Evolutionary conservation across 1,284 basidiomycete genomes (phyloP).

Genomic region (Vanrija humicola): DNA sequence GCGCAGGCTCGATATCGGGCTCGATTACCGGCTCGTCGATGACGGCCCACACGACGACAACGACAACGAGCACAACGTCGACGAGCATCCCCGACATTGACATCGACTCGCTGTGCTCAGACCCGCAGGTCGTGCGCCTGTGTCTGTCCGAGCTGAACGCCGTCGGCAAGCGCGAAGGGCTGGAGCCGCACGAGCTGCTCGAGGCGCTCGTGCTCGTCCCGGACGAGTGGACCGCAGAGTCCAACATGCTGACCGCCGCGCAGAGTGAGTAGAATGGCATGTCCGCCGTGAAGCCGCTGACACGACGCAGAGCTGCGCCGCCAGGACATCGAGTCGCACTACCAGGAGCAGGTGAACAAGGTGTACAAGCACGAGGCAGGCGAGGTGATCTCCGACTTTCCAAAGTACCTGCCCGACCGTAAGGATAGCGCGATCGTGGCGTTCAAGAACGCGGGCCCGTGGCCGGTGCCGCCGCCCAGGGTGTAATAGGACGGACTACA

Average conservation of each 20-base stretch:
- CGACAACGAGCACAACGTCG: too few relatives aligned
- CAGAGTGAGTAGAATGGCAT: slow-evolving; percentile 56
- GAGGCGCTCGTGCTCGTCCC: slow-evolving; percentile 71
- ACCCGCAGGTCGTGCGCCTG: slow-evolving; percentile 17
- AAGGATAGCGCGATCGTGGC: too few relatives aligned
- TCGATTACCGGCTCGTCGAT: slow-evolving; percentile 57
- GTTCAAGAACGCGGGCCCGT: too few relatives aligned
- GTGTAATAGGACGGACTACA: too few relatives aligned
- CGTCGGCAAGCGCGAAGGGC: slow-evolving; percentile 76
- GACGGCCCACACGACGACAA: slow-evolving; percentile 50
- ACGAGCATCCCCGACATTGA: too few relatives aligned
- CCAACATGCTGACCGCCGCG: slow-evolving; percentile 78
- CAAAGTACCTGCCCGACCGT: too few relatives aligned
- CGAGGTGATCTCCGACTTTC: too few relatives aligned
- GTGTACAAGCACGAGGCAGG: slow-evolving; percentile 10
- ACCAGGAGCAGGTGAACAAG: slow-evolving; percentile 65
- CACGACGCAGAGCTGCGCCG: slow-evolving; percentile 63
- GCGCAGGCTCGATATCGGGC: slow-evolving; percentile 6
- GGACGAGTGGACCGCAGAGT: slow-evolving; percentile 89
- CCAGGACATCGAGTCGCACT: slow-evolving; percentile 64
- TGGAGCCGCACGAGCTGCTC: slow-evolving; percentile 76
- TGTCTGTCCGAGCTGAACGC: slow-evolving; percentile 73
- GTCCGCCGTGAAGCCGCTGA: not conserved
- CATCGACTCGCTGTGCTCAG: too few relatives aligned
- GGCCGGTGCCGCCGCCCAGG: too few relatives aligned